A percentile compares a stretch with the other conserved stretches of the same genome.
Evolutionary conservation across 2,329 filamentous ascomycete species (phyloP).

Genomic region (Chrysoporthe deuterocubensis): DNA sequence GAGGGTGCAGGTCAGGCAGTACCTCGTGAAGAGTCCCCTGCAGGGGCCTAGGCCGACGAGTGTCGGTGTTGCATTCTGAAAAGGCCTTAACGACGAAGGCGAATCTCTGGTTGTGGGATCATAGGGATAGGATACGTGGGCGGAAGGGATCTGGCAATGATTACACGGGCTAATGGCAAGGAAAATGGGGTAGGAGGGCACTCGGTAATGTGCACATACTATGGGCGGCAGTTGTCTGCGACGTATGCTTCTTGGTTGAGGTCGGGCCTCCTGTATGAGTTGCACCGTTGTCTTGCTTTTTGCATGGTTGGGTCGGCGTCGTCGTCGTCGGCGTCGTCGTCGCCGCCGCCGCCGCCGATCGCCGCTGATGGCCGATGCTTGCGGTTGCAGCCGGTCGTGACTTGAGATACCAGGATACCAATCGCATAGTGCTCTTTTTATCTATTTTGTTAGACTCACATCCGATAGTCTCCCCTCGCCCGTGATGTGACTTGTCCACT

Average conservation of each 20-base stretch:
- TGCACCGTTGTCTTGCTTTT: conserved; percentile 9
- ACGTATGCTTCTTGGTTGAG: conserved; percentile 6
- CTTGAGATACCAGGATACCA: conserved; percentile 30
- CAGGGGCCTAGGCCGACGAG: conserved; percentile 42
- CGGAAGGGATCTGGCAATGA: not conserved
- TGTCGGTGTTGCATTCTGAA: conserved; percentile 54
- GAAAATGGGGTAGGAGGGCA: conserved; percentile 13
- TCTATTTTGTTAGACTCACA: not conserved
- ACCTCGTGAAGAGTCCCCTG: conserved; percentile 14
- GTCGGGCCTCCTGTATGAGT: conserved; percentile 18
- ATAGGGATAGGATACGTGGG: not conserved
- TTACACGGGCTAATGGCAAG: conserved; percentile 21
- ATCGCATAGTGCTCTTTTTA: conserved; percentile 2
- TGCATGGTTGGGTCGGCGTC: conserved; percentile 19
- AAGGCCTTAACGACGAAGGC: not conserved
- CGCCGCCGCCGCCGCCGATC: not conserved
- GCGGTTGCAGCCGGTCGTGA: conserved; percentile 22
- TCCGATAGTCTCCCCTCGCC: not conserved
- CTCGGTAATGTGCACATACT: not conserved
- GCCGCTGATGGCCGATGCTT: conserved; percentile 19
- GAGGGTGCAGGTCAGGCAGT: conserved; percentile 20
- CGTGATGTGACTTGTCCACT: not conserved
- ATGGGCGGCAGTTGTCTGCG: conserved; percentile 7
- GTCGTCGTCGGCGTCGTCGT: conserved; percentile 6
- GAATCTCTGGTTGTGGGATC: not conserved